These are phyloP conservation scores for Hagleromyces aurorensis DNA, from an alignment of 805 yeast species.

Conservation along the genomic window DNA sequence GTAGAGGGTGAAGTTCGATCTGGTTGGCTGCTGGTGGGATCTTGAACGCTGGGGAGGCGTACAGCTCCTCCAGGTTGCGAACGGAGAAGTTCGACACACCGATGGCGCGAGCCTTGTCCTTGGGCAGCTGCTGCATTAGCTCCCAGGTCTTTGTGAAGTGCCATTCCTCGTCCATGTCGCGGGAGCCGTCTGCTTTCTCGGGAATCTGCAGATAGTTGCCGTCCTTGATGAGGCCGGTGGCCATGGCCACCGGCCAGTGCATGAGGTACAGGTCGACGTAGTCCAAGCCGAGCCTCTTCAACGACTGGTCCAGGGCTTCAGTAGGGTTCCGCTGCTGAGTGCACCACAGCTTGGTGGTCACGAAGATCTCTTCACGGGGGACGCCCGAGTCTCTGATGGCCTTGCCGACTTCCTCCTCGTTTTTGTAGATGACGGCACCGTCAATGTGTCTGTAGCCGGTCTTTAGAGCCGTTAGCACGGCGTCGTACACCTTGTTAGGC, in stretches of 20 bases:
- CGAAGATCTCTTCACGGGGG: constrained; percentile 55
- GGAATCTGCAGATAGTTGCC: constrained; percentile 32
- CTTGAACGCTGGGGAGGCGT: constrained; percentile 40
- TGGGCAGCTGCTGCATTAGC: constrained; percentile 50
- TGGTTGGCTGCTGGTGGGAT: constrained; percentile 66
- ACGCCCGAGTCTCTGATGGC: constrained; percentile 51
- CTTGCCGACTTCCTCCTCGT: constrained; percentile 57
- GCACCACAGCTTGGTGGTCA: constrained; percentile 66
- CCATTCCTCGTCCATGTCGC: constrained; percentile 36
- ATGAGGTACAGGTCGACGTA: constrained; percentile 72
- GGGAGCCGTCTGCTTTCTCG: constrained; percentile 31
- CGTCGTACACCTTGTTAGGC: constrained; percentile 44
- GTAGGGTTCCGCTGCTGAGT: constrained; percentile 43
- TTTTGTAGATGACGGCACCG: constrained; percentile 61
- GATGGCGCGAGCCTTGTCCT: constrained; percentile 50
- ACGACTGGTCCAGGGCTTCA: constrained; percentile 48
- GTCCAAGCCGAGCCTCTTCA: constrained; percentile 56
- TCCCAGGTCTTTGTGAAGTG: constrained; percentile 52
- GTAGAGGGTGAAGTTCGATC: constrained; percentile 66
- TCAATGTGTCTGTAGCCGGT: constrained; percentile 71
- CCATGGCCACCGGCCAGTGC: constrained; percentile 73
- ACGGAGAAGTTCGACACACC: constrained; percentile 72
- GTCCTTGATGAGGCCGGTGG: constrained; percentile 33
- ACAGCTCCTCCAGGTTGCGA: constrained; percentile 42
- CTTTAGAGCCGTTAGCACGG: constrained; percentile 54